Conservation (phyloP, 2,329 filamentous ascomycete species). For the Aspergillus fumigatus region DNA sequence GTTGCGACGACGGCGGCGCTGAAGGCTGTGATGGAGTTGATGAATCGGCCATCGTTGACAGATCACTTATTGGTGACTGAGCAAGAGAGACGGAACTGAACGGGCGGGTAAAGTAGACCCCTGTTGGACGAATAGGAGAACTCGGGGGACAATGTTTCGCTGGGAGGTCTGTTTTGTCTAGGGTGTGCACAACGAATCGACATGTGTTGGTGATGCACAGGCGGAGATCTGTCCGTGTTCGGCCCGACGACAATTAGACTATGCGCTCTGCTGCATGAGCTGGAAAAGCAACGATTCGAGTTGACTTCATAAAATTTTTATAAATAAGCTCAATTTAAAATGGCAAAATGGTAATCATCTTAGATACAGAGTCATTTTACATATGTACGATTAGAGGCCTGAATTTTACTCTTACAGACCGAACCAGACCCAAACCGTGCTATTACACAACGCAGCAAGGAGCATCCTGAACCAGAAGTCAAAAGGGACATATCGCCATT, state of each 20-base stretch:
- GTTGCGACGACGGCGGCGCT: slow-evolving; percentile 14
- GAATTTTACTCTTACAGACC: neutral
- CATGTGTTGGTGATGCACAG: neutral
- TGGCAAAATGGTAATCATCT: neutral
- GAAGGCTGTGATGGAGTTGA: slow-evolving; percentile 22
- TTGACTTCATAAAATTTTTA: neutral
- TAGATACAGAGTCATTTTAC: neutral
- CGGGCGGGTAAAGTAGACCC: slow-evolving; percentile 3
- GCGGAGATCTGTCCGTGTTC: slow-evolving; percentile 1
- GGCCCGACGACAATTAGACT: neutral
- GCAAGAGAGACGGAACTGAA: slow-evolving; percentile 16
- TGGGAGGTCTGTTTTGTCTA: neutral
- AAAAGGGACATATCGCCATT: neutral
- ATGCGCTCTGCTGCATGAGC: neutral
- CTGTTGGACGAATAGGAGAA: slow-evolving; percentile 5
- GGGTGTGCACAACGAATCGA: neutral
- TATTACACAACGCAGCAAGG: neutral
- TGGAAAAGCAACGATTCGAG: neutral
- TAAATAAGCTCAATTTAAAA: neutral
- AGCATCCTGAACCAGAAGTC: neutral
- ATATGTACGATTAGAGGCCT: neutral
- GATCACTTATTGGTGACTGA: slow-evolving; percentile 13
- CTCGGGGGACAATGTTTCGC: neutral
- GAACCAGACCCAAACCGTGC: neutral
- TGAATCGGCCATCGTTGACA: slow-evolving; percentile 34